Evolutionary conservation across 257 asterid genomes (phyloP).

Genomic region (Nicotiana otophora): DNA sequence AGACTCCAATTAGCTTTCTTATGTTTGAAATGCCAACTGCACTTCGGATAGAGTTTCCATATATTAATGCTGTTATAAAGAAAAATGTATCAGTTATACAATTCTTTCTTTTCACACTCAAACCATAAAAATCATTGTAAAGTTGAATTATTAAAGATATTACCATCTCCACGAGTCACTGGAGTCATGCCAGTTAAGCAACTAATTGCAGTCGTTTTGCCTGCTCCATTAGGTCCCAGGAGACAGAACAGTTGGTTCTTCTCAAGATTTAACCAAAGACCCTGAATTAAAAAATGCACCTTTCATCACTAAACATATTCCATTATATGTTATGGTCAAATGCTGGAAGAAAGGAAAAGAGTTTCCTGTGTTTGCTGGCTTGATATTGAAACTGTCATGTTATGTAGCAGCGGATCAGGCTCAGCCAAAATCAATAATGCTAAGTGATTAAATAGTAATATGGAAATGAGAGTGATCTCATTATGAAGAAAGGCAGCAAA

Average conservation of each 20-base stretch:
- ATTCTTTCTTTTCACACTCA: not conserved
- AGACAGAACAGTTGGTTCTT: conserved; percentile 34
- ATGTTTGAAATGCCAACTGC: conserved; percentile 23
- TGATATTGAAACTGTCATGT: not conserved
- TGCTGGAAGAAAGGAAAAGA: not conserved
- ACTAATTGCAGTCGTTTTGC: conserved; percentile 36
- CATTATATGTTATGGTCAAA: too few relatives aligned
- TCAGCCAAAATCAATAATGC: not conserved
- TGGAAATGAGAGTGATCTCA: not conserved
- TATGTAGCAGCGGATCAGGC: not conserved
- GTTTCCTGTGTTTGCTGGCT: not conserved
- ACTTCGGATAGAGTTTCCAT: conserved; percentile 29
- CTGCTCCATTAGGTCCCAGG: conserved; percentile 44
- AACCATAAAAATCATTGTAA: not conserved
- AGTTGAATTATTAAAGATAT: not conserved
- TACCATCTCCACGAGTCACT: conserved; percentile 28
- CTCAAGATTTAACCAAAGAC: conserved; percentile 31
- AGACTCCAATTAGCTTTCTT: conserved; percentile 32
- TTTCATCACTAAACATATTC: not conserved
- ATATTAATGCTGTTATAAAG: conserved; percentile 22
- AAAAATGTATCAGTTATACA: not conserved
- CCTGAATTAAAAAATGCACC: conserved; percentile 12
- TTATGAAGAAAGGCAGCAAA: not conserved
- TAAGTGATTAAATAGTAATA: not conserved
- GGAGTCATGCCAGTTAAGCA: conserved; percentile 37